Evolutionary conservation across 1,139 yeast genomes (phyloP).

Genomic region (Candida neerlandica): DNA sequence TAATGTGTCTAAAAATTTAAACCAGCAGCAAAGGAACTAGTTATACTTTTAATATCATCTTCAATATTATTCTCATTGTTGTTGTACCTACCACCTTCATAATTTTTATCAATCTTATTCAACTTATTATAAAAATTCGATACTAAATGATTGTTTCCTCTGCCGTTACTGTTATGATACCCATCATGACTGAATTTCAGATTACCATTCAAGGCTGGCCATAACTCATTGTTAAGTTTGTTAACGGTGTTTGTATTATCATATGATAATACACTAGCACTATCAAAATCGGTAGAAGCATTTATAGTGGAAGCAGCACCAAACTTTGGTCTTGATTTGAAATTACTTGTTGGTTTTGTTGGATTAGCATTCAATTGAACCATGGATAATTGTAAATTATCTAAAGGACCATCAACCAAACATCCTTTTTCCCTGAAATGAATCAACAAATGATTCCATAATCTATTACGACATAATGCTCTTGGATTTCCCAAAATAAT

Average conservation of each 20-base stretch:
- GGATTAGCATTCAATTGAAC: slow-evolving; percentile 49
- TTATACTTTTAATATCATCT: slow-evolving; percentile 51
- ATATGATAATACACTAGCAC: slow-evolving; percentile 52
- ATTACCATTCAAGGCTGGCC: slow-evolving; percentile 36
- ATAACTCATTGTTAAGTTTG: slow-evolving; percentile 20
- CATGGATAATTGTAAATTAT: slow-evolving; percentile 71
- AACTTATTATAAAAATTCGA: slow-evolving; percentile 48
- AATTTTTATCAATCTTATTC: slow-evolving; percentile 25
- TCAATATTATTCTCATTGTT: slow-evolving; percentile 31
- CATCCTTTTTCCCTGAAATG: slow-evolving; percentile 87
- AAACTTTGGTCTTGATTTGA: slow-evolving; percentile 11
- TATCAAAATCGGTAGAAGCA: slow-evolving; percentile 37
- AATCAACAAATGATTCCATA: slow-evolving; percentile 79
- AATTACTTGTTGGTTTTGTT: neutral
- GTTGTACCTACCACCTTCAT: slow-evolving; percentile 26
- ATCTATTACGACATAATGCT: slow-evolving; percentile 65
- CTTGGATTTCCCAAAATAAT: slow-evolving; percentile 84
- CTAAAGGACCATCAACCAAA: slow-evolving; percentile 90
- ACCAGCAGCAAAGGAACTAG: slow-evolving; percentile 50
- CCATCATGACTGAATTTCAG: slow-evolving; percentile 15
- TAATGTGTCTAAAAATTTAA: slow-evolving; percentile 22
- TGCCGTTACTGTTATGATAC: slow-evolving; percentile 9
- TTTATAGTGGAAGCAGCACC: slow-evolving; percentile 14
- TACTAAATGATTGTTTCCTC: slow-evolving; percentile 28
- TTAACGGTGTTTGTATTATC: slow-evolving; percentile 24